Evolutionary conservation across 768 basidiomycete genomes (phyloP).

Genomic region (Aureoboletus auriporus): DNA sequence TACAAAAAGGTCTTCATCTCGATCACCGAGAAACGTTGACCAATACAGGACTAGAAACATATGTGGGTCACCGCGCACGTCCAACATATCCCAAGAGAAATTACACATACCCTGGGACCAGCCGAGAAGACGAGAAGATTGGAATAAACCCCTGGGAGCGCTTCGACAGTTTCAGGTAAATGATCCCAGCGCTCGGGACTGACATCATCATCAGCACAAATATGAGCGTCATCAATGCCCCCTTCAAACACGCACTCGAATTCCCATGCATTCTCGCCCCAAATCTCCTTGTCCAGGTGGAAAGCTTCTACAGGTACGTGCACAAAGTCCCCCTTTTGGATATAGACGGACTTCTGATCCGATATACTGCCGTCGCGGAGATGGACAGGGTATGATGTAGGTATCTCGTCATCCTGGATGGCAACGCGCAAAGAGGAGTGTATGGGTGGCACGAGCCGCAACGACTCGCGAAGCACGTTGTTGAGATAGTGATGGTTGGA

Average conservation of each 20-base stretch:
- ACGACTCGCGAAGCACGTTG: conserved; percentile 69
- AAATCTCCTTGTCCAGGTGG: conserved; percentile 71
- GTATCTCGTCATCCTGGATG: conserved; percentile 72
- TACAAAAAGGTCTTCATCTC: conserved; percentile 80
- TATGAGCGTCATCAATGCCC: conserved; percentile 2
- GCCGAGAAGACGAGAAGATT: conserved; percentile 76
- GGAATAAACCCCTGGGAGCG: conserved; percentile 67
- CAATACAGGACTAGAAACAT: conserved; percentile 66
- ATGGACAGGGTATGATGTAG: conserved; percentile 61
- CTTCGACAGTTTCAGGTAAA: conserved; percentile 63
- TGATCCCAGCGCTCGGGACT: conserved; percentile 83
- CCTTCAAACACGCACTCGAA: conserved; percentile 62
- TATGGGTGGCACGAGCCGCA: conserved; percentile 78
- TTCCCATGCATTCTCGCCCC: conserved; percentile 79
- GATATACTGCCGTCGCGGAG: conserved; percentile 43
- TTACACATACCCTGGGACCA: conserved; percentile 72
- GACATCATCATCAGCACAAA: not conserved
- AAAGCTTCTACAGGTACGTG: conserved; percentile 79
- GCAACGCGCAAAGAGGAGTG: conserved; percentile 81
- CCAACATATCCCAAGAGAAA: not conserved
- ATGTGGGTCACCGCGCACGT: not conserved
- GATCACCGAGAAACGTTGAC: conserved; percentile 77
- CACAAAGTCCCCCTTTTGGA: conserved; percentile 69
- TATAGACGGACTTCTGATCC: conserved; percentile 39
- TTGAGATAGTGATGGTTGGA: conserved; percentile 67